phyloP scores from a whole-genome alignment of 176 grass and related monocot species.

The Oryza officinalis region DNA sequence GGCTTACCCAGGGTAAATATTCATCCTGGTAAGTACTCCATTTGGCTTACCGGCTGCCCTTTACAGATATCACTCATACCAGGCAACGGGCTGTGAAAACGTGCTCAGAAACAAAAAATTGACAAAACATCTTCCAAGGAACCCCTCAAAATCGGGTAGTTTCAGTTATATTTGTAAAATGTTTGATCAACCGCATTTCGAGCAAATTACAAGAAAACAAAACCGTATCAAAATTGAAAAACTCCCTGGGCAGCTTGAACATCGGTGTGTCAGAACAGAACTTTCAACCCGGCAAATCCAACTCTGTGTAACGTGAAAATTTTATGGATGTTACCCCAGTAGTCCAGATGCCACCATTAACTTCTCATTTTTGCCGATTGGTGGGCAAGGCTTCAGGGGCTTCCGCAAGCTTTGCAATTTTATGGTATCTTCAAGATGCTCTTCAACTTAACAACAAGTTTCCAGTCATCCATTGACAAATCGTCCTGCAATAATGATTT shows the following conservation, averaged over 20 bases:
- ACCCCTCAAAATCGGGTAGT: background rate
- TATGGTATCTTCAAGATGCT: conserved; percentile 64
- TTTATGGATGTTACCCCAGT: background rate
- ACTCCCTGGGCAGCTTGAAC: background rate
- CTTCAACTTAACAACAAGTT: conserved; percentile 66
- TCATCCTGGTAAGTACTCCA: too few relatives aligned
- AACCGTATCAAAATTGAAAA: conserved; percentile 38
- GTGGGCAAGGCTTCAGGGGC: background rate
- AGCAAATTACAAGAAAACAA: conserved; percentile 20
- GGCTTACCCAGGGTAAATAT: too few relatives aligned
- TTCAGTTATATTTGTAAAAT: conserved; percentile 13
- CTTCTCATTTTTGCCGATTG: background rate
- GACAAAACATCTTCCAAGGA: background rate
- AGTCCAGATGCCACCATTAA: background rate
- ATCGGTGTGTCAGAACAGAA: background rate
- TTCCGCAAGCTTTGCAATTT: background rate
- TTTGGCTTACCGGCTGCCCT: background rate
- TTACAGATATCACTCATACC: background rate
- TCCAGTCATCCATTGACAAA: conserved; percentile 69
- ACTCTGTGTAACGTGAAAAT: background rate
- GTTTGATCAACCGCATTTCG: background rate
- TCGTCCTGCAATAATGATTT: conserved; percentile 51
- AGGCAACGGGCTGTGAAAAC: background rate
- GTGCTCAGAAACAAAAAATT: background rate
- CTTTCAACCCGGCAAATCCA: background rate